These are phyloP conservation scores for Colletotrichum musicola DNA, from an alignment of 2,329 filamentous ascomycete species.

Conservation along the genomic window DNA sequence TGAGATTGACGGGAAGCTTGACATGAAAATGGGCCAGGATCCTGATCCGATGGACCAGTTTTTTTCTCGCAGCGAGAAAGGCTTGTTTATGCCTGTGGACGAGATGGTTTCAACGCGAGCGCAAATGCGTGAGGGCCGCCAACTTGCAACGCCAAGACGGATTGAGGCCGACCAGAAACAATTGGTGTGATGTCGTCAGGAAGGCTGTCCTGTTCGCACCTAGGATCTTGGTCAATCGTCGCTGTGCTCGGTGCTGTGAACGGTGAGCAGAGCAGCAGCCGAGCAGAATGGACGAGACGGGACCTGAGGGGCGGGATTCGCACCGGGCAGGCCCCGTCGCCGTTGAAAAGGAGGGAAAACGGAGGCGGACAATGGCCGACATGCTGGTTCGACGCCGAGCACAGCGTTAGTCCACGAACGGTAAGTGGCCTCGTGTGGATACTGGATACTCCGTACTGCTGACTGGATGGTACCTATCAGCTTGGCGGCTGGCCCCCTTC, in stretches of 20 bases:
- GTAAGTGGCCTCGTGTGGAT: slow-evolving; percentile 17
- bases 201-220: slow-evolving; percentile 10
- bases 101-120: slow-evolving; percentile 16
- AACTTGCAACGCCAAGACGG: slow-evolving; percentile 29
- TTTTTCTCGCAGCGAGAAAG: neutral
- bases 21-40: slow-evolving; percentile 9
- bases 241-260: too few species aligned
- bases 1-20: slow-evolving; percentile 31
- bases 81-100: neutral
- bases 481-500: too few species aligned
- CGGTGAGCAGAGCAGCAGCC: too few species aligned
- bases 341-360: neutral
- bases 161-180: slow-evolving; percentile 15
- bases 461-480: too few species aligned
- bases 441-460: too few species aligned
- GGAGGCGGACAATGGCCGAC: slow-evolving; percentile 3
- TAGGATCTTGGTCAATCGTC: too few species aligned
- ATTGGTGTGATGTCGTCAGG: slow-evolving; percentile 17
- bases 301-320: neutral
- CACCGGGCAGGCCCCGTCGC: slow-evolving; percentile 3
- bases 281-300: too few species aligned
- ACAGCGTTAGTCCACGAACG: neutral
- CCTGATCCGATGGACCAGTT: neutral
- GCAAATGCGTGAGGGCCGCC: slow-evolving; percentile 4
- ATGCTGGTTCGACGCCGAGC: neutral